Base-by-base conservation (phyloP, 1,284 basidiomycete species). In the Sporisorium graminicola region DNA sequence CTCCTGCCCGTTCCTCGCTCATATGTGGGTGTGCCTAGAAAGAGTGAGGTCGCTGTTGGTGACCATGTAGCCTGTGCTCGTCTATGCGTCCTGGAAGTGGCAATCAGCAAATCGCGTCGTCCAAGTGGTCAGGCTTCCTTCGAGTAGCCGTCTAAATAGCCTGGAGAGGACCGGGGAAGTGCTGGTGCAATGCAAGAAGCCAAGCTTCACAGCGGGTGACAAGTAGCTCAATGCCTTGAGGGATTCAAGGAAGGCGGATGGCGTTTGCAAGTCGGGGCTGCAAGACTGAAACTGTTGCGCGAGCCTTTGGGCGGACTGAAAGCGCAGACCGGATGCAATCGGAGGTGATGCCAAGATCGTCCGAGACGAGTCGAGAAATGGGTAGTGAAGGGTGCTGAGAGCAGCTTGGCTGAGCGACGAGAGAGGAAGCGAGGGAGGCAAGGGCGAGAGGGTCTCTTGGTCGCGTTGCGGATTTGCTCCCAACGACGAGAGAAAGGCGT, bases 1-100 rank as follows among this genome's bases (percentile, higher is more conserved):
- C 69, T 66, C 52, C 64, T 24, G 56, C 40, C 55, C 46, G 58
- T 63, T 72, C 56, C 31, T 66, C 59, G 64, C 69, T 72, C 69
- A 72, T 72, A 52, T 58, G 69, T 65, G 49, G 31, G 47, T 47
- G 20, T 55, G 5, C 18, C 26, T 7, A 18, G 51, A 50, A 44
- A 26, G 16, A 31, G 35, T 16, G 18, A 33, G 47, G 60, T 40
- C 43, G 58, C 27, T 24, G 16, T 27, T 9, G 64, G 8, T 20
- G 40, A 29, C 35, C 69, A 72, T 66, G 46, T 27, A 65, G 52
- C 20, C 31, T 24, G 37, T 63, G 35, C 53, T 31, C 9, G 27
- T 50, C n/a, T 18, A 50, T 29, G 47, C 47, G 7, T 29, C 16
- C 27, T 49, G 2, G 16, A 9, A n/a, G 27, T 7, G n/a, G 14